Evolutionary conservation across 2,329 filamentous ascomycete species (phyloP), one percentile per base, ranked within the genome.

Genomic region (Coniella vitis): DNA sequence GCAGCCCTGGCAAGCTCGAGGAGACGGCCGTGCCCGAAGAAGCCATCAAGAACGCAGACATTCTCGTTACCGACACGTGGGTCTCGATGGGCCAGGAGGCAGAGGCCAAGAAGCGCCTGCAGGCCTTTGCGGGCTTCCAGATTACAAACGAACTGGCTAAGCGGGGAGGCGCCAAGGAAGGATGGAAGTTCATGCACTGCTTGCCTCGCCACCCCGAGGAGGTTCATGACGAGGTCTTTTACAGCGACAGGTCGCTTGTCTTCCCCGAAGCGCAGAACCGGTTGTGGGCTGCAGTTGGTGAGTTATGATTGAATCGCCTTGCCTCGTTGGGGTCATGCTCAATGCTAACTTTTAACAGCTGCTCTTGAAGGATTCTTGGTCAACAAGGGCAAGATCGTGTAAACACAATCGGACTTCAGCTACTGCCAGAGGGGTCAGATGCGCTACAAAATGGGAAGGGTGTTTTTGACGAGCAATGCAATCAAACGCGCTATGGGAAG

Each of bases 131-230:
- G 25, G 90, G 91, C 13, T 98, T 90, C 69, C 91, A 96, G 65
- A 86, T 98, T 61, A 96, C 91, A 3, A 79, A 83, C 41, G 87
- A 93, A 38, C 73, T 98, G 57, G 91, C 90, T 2, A 79, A 84
- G 67, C 77, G 83, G 43, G 90, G 90, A 38, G 90, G 89, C 17
- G 93, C 93, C 37, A 95, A 93, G 65, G 75, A 85, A 13, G 78
- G 79, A 55, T 98, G 93, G 93, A 90, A 88, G 68, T 98, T 98
- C 66, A 96, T 98, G 93, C 93, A 98, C 72, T 98, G 93, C 65
- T 69, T 98, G 51, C 93, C 93, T 13, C 80, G 93, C 54, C 90
- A 98, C 63, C 79, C 80, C 0, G 91, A 98, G 66, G 93, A 98
- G 70, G 93, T 98, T 31, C 82, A 79, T 50, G 91, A 98, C 61